These are phyloP conservation scores for Elsinoe arachidis DNA, from an alignment of 2,329 filamentous ascomycete species.

Conservation along the genomic window DNA sequence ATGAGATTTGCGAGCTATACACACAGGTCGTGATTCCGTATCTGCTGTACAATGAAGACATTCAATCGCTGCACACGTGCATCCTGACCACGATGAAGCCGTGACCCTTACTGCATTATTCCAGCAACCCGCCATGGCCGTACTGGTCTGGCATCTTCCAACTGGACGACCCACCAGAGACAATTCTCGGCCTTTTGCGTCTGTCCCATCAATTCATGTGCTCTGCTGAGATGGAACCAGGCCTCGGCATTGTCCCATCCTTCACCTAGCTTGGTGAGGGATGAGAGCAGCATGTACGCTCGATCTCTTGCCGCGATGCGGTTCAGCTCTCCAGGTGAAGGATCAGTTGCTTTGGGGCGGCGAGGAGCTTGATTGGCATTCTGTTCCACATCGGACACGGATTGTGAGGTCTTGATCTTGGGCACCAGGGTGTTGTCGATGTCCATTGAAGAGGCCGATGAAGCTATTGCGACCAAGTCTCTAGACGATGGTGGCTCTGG, in stretches of 20 bases:
- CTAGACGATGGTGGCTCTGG: conserved; percentile 39
- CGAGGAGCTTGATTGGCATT: not conserved
- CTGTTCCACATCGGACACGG: not conserved
- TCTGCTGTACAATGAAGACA: not conserved
- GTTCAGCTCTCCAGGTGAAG: conserved; percentile 62
- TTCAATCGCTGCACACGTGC: not conserved
- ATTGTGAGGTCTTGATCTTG: not conserved
- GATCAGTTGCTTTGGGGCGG: conserved; percentile 8
- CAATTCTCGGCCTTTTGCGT: conserved; percentile 82
- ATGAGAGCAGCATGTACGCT: conserved; percentile 73
- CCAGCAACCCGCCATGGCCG: conserved; percentile 61
- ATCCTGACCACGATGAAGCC: not conserved
- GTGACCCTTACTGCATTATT: not conserved
- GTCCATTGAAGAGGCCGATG: conserved; percentile 15
- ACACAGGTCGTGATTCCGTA: not conserved
- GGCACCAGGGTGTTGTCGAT: conserved; percentile 4
- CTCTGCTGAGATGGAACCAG: conserved; percentile 80
- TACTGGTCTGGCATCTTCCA: conserved; percentile 76
- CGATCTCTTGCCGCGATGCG: conserved; percentile 83
- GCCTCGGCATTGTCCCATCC: conserved; percentile 92
- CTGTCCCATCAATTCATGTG: conserved; percentile 81
- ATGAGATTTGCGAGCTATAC: not conserved
- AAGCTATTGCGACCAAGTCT: conserved; percentile 1
- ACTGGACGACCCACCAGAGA: conserved; percentile 94
- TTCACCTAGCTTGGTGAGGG: conserved; percentile 69